A percentile compares a stretch with the other conserved stretches of the same genome.
Evolutionary conservation across 2,329 filamentous ascomycete species (phyloP).

Genomic region (Niveomyces coronatus): DNA sequence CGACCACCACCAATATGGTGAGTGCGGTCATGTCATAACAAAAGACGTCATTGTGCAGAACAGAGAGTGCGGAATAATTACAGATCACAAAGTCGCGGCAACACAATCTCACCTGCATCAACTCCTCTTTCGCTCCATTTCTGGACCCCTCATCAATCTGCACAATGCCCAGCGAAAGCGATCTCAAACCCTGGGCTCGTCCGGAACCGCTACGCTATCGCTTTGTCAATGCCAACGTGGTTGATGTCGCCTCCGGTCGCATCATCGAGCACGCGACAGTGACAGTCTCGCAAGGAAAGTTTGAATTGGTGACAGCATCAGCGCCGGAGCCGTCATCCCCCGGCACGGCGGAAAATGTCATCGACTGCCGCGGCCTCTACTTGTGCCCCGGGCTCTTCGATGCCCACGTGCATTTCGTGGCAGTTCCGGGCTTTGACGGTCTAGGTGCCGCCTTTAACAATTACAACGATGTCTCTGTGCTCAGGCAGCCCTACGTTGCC

Average conservation of each 20-base stretch:
- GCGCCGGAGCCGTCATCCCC: constrained; percentile 18
- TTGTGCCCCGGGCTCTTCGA: constrained; percentile 24
- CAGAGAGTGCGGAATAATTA: too few relatives aligned
- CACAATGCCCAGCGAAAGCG: too few relatives aligned
- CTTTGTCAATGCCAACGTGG: constrained; percentile 33
- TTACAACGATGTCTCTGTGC: constrained; percentile 25
- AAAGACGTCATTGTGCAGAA: too few relatives aligned
- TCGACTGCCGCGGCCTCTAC: constrained; percentile 20
- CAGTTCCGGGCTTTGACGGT: constrained; percentile 18
- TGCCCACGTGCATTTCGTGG: constrained; percentile 22
- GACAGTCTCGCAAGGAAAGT: too few relatives aligned
- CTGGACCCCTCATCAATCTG: too few relatives aligned
- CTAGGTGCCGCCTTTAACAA: too few relatives aligned
- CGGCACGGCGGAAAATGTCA: background rate
- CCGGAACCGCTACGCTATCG: constrained; percentile 22
- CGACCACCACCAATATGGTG: too few relatives aligned
- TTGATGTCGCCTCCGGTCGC: constrained; percentile 28
- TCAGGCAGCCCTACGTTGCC: constrained; percentile 37
- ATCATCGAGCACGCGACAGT: constrained; percentile 21
- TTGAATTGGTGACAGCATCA: constrained; percentile 24
- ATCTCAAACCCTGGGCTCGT: constrained; percentile 27
- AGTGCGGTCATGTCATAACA: too few relatives aligned
- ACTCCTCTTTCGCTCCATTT: too few relatives aligned
- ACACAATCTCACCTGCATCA: too few relatives aligned
- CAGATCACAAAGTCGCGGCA: too few relatives aligned